Conservation (phyloP, 129 eudicot species). For the Flaveria sonorensis region DNA sequence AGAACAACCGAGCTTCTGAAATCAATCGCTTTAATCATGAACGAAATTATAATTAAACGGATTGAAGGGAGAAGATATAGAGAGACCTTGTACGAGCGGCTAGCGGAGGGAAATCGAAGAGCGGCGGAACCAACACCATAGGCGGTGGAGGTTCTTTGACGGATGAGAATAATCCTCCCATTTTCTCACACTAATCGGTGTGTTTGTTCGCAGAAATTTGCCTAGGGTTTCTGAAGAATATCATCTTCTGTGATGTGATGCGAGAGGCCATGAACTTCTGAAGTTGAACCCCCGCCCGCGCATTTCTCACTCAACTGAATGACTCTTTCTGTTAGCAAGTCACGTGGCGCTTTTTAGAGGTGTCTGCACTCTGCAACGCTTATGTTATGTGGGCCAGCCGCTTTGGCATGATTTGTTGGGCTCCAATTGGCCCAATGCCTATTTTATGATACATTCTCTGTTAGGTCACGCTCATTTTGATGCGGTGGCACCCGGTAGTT, state of each 20-base stretch:
- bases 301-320: conserved; percentile 37
- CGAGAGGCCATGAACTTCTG: conserved; percentile 36
- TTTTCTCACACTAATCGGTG: conserved; percentile 26
- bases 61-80: neutral
- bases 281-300: conserved; percentile 42
- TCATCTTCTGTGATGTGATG: neutral
- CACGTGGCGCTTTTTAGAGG: conserved; percentile 33
- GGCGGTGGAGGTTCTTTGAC: conserved; percentile 70
- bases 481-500: no score
- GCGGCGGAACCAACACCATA: conserved; percentile 95
- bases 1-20: neutral
- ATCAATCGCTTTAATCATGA: conserved; percentile 7
- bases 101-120: conserved; percentile 96
- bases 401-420: neutral
- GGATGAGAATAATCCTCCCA: conserved; percentile 61
- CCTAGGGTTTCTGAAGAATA: conserved; percentile 21
- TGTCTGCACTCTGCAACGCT: neutral
- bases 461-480: no score
- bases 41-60: neutral
- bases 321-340: conserved; percentile 39
- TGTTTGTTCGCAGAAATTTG: neutral
- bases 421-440: neutral
- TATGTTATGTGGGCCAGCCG: conserved; percentile 24
- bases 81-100: conserved; percentile 86
- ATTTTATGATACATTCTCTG: neutral